Base-by-base conservation (phyloP, 2,329 filamentous ascomycete species). In the Phoma herbarum region DNA sequence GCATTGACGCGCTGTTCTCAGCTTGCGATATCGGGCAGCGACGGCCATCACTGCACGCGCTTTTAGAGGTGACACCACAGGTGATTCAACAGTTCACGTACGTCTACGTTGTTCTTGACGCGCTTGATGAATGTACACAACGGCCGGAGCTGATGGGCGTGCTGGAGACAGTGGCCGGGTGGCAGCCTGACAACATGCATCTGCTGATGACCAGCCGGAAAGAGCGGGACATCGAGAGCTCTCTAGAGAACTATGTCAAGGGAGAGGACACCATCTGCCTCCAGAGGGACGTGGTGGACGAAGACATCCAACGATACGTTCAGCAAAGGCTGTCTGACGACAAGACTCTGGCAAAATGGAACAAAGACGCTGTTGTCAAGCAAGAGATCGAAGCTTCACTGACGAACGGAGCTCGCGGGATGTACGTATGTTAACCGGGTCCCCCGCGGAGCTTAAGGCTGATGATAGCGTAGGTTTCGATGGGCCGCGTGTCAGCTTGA, bases 291-390 rank as follows among this genome's bases (percentile, higher is more conserved):
- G 26, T 70, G 22, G 69, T 75, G 3, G 68, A 75, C 39, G 41
- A 60, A 22, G 72, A 74, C 22, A 74, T 75, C 63, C 50, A 66
- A 22, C 57, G n/a, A 52, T 75, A 70, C 47, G 62, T 75, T 48
- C 59, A 45, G 41, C 60, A 73, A 52, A 51, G 78, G 72, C 64
- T 81, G 71, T 61, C 71, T 70, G 46, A 77, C 7, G 63, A 75
- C 18, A 66, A 63, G 28, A 26, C 4, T 12, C 51, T 75, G 18
- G 35, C 10, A 4, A 75, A 69, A 55, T 75, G 67, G 72, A 46
- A 57, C 4, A 67, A 63, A 37, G 64, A 75, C 31, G 59, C 58
- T 29, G 42, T 54, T 53, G 22, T 74, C 66, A 47, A 60, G 62
- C 42, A 69, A 66, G 65, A 70, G 68, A 59, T 77, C 12, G 62